Evolutionary conservation across 1,284 basidiomycete genomes (phyloP).

Genomic region (Apiotrichum veenhuisii): DNA sequence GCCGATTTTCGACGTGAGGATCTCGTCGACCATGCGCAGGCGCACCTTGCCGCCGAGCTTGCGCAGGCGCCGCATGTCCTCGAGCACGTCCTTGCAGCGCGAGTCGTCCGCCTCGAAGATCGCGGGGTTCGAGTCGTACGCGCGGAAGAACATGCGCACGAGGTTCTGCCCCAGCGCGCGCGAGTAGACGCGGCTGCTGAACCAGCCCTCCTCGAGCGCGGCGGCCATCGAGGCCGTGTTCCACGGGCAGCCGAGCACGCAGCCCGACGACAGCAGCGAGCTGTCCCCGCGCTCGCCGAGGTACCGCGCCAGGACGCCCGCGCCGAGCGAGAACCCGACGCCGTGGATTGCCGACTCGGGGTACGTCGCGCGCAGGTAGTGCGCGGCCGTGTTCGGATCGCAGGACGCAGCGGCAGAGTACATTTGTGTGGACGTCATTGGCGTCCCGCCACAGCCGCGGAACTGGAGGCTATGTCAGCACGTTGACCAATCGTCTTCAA

Average conservation of each 20-base stretch:
- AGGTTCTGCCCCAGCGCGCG: conserved; percentile 79
- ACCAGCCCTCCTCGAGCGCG: conserved; percentile 59
- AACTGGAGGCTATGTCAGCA: conserved; percentile 51
- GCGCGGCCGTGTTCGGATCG: conserved; percentile 75
- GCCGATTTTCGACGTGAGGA: conserved; percentile 69
- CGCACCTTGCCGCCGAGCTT: conserved; percentile 18
- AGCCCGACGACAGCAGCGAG: conserved; percentile 70
- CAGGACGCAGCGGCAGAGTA: conserved; percentile 79
- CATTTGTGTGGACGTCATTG: conserved; percentile 64
- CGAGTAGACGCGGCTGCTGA: conserved; percentile 72
- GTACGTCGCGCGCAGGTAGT: conserved; percentile 69
- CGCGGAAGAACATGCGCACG: conserved; percentile 61
- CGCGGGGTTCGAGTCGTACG: conserved; percentile 51
- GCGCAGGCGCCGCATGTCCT: conserved; percentile 21
- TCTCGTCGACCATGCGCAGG: conserved; percentile 50
- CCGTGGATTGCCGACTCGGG: conserved; percentile 80
- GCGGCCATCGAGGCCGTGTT: conserved; percentile 42
- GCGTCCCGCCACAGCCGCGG: conserved; percentile 85
- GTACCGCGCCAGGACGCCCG: conserved; percentile 87
- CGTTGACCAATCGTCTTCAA: not conserved
- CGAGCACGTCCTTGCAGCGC: conserved; percentile 15
- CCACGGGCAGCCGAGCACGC: conserved; percentile 67
- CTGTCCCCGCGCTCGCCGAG: conserved; percentile 77
- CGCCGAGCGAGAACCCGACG: conserved; percentile 89
- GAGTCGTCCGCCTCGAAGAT: conserved; percentile 24